Evolutionary conservation across 2,329 filamentous ascomycete genomes (phyloP), one percentile per base, ranked within the genome.

Genomic region (Microdochium paspali): DNA sequence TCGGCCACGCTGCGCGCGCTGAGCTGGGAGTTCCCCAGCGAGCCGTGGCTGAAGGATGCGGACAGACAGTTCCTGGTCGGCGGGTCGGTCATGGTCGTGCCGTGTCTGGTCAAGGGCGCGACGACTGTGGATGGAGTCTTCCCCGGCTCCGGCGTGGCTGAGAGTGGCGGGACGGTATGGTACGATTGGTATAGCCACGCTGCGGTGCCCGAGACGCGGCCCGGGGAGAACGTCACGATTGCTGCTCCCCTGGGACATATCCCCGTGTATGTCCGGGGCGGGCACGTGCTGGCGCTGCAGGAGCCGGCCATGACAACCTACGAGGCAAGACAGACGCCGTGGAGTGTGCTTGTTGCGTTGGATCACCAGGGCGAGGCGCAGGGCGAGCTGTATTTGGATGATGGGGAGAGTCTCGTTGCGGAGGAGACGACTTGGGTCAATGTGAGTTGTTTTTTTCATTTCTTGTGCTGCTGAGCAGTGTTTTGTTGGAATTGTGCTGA

Each of bases 111-210:
- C 3, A 80, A 81, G 52, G 80, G 77, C 7, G 76, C 77, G 18
- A 76, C 67, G 0, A 74, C 71, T 2, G 84, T 87, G 7, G 67
- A 77, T 24, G 85, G 81, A 24, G 76, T 87, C 3, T 89, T 90
- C 61, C 85, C 85, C 0, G 84, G 84, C 6, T 62, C 80, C 2
- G 71, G 72, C 2, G n/a, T n/a, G n/a, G n/a, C n/a, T n/a, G n/a
- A n/a, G n/a, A n/a, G n/a, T n/a, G 63, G 73, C 1, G 80, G 71
- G 2, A 76, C 79, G 35, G 62, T 80, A 2, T 90, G 85, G 82
- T 90, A 89, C 56, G 85, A 90, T 61, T 90, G 85, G 84, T 89
- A 89, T 62, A 84, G 76, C n/a, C 77, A 80, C 45, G 72, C 71
- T 0, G 70, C 70, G 0, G 68, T 87, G 10, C 51, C 54, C 1